Conservation (phyloP, 2,329 filamentous ascomycete species). For the Salinomyces thailandicus region DNA sequence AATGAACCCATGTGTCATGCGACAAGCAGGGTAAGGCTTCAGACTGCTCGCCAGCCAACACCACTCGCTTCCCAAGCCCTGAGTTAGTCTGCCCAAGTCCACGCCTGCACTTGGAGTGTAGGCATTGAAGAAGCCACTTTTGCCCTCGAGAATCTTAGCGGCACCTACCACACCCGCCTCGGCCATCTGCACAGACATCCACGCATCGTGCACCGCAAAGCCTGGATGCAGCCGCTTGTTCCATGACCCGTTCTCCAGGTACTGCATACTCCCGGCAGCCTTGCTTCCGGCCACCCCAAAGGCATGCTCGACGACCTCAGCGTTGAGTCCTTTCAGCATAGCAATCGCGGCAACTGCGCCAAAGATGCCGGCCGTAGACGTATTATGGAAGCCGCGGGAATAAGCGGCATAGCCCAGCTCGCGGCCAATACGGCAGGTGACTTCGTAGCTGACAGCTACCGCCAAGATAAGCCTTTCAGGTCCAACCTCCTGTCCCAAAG, state of each 20-base stretch:
- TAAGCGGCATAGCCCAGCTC: constrained; percentile 27
- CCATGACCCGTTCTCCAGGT: constrained; percentile 30
- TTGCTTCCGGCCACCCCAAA: constrained; percentile 30
- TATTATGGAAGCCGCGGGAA: constrained; percentile 30
- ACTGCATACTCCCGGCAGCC: constrained; percentile 31
- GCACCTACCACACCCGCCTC: constrained; percentile 27
- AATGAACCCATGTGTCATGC: constrained; percentile 25
- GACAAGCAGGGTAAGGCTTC: constrained; percentile 24
- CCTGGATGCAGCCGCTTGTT: constrained; percentile 32
- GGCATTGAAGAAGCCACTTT: constrained; percentile 21
- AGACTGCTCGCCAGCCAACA: constrained; percentile 16
- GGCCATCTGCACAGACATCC: constrained; percentile 26
- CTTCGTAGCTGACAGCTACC: constrained; percentile 27
- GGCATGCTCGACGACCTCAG: constrained; percentile 21
- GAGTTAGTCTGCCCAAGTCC: constrained; percentile 13
- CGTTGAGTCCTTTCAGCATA: constrained; percentile 18
- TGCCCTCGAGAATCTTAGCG: constrained; percentile 19
- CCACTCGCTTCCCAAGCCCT: constrained; percentile 18
- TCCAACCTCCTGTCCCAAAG: no score
- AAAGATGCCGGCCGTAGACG: constrained; percentile 28
- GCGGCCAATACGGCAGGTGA: constrained; percentile 25
- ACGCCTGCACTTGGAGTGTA: constrained; percentile 19
- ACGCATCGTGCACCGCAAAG: constrained; percentile 31
- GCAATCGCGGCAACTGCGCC: constrained; percentile 26
- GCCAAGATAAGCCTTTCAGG: constrained; percentile 24